Base-by-base conservation (phyloP, 129 eudicot species). In the Pittosporum tobira region DNA sequence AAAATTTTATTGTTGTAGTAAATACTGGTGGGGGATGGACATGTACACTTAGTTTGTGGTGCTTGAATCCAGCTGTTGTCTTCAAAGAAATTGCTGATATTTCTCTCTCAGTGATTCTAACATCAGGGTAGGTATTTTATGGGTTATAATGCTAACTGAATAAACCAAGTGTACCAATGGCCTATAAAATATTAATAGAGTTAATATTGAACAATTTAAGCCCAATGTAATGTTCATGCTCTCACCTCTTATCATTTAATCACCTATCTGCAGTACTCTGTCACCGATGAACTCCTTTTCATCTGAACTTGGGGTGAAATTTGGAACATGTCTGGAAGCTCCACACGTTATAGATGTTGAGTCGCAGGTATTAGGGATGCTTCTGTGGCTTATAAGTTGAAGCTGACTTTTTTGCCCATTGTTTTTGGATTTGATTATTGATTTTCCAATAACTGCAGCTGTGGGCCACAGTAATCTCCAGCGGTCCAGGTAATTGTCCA, bases 61-160 rank as follows among this genome's bases (percentile, higher is more conserved):
- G 98, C 88, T 71, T 91, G 74, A 79, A 91, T 76, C 98, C 98
- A 70, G 79, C 98, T 66, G 94, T 86, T 44, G 94, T 91, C 54
- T 91, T 91, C 70, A 83, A 78, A 75, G 78, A 72, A 66, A 83
- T 91, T 70, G 87, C 94, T 51, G 87, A 79, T 50, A 24, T 40
- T 72, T 69, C 94, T 62, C 78, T 86, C 40, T 91, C 98, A 30
- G 98, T 91, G 67, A 83, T 91, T 69, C 53, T 91, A 53, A 86
- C 96, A 67, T 91, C 98, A 9, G 98, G 98, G 98, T 86, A 74
- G 51, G 83, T 73, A 58, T n/a, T n/a, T n/a, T 51, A 51, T 54
- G 27, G 46, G 51, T 53, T 25, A 45, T 16, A 29, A 61, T 64
- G 25, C 28, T 53, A 3, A n/a, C n/a, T n/a, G n/a, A n/a, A n/a